Base-by-base conservation (phyloP, 495 filamentous ascomycete species). In the Aspergillus asperescens region DNA sequence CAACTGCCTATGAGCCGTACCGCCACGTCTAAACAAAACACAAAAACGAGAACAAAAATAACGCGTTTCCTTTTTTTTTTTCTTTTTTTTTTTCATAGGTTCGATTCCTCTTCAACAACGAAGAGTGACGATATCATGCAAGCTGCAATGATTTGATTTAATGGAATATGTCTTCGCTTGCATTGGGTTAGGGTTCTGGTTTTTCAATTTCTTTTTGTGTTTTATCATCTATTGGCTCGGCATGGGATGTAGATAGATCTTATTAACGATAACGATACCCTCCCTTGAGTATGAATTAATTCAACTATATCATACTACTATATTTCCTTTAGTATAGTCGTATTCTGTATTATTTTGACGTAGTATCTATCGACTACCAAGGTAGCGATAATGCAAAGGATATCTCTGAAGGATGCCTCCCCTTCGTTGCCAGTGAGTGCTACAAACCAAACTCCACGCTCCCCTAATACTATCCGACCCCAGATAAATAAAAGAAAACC, bases 1-100 rank as follows among this genome's bases (percentile, higher is more conserved):
- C 63, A 6, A 72, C 61, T 50, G 63, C 71, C 32, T 76, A 76
- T 45, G 73, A 76, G 60, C 73, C 73, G 2, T 76, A 69, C 71
- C 70, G 73, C 43, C 73, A 76, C 50, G 66, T 64, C 35, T 74
- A 70, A 68, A 56, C 43, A 27, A 23, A 25, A 41, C 19, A 19
- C 4, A 49, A 47, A 15, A 13, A 38, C 29, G 22, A 31, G 28
- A 35, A 50, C 53, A 58, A 52, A 49, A 43, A 42, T 24, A 25
- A 39, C 15, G n/a, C 22, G n/a, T n/a, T n/a, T n/a, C n/a, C n/a
- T n/a, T n/a, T n/a, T n/a, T n/a, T n/a, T n/a, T n/a, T n/a, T n/a
- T n/a, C n/a, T n/a, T n/a, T n/a, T n/a, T n/a, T n/a, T n/a, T 16
- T 16, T 4, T 35, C 32, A 15, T 35, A 4, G 32, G 32, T n/a